Evolutionary conservation across 257 asterid species (phyloP).

Genomic region (Solanum commersonii): DNA sequence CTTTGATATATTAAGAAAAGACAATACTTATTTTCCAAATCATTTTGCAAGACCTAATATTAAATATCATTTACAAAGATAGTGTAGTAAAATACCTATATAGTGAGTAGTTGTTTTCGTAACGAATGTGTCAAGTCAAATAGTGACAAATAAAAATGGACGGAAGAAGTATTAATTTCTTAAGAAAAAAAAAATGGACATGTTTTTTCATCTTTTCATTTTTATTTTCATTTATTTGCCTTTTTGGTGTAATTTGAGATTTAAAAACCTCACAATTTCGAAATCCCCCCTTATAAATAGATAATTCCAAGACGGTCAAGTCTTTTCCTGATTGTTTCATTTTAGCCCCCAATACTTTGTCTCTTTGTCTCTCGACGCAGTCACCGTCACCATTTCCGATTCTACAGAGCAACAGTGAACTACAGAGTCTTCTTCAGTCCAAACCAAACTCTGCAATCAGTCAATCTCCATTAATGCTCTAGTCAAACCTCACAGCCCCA

Average conservation of each 20-base stretch:
- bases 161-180: too few species aligned
- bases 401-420: not conserved
- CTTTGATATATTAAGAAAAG: too few species aligned
- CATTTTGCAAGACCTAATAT: too few species aligned
- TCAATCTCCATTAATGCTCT: not conserved
- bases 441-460: not conserved
- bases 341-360: constrained; percentile 11
- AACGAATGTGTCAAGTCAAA: too few species aligned
- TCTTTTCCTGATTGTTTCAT: constrained; percentile 10
- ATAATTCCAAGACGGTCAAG: not conserved
- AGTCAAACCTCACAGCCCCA: constrained; percentile 11
- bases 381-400: not conserved
- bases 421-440: not conserved
- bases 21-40: too few species aligned
- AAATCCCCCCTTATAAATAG: not conserved
- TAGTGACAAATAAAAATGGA: too few species aligned
- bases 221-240: not conserved
- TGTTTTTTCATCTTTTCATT: not conserved
- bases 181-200: not conserved
- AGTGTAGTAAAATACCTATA: too few species aligned
- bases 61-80: too few species aligned
- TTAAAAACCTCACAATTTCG: not conserved
- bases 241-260: not conserved
- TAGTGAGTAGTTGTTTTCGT: too few species aligned
- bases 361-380: not conserved